Percentiles rank a stretch among this genome's conserved stretches.
These are phyloP conservation scores for Candida taoyuanica DNA, from an alignment of 805 yeast genomes.

Conservation along the genomic window DNA sequence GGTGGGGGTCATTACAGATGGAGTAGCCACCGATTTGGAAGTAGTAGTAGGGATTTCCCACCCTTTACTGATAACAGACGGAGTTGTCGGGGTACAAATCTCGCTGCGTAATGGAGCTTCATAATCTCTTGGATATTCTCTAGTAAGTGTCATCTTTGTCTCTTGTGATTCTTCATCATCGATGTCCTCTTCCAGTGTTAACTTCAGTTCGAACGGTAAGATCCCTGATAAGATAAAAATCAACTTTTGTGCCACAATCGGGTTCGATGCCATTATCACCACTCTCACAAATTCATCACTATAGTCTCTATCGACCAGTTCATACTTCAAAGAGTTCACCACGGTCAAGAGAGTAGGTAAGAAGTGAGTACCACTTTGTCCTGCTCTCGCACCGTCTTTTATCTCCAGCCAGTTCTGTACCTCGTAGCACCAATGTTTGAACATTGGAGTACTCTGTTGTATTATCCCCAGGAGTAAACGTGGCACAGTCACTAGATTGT, in stretches of 20 bases:
- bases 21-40: conserved; percentile 23
- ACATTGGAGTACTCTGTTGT: conserved; percentile 22
- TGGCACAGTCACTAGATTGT: conserved; percentile 31
- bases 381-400: conserved; percentile 35
- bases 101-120: neutral
- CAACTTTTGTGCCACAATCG: conserved; percentile 55
- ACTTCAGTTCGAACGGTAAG: conserved; percentile 33
- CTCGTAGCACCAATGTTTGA: conserved; percentile 36
- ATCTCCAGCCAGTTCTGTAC: conserved; percentile 38
- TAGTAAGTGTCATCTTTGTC: neutral
- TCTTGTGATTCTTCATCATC: neutral
- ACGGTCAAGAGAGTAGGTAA: conserved; percentile 20
- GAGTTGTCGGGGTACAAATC: conserved; percentile 19
- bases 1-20: conserved; percentile 31
- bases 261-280: conserved; percentile 55
- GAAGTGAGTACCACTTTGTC: conserved; percentile 21
- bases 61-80: conserved; percentile 28
- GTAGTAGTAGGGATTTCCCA: conserved; percentile 38
- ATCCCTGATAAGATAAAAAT: conserved; percentile 49
- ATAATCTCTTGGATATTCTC: neutral
- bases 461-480: conserved; percentile 33
- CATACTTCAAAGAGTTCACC: conserved; percentile 13
- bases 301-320: conserved; percentile 10
- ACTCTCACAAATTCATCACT: conserved; percentile 39
- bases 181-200: conserved; percentile 14